These are phyloP conservation scores for Diaporthe sp. DNA, from an alignment of 2,329 filamentous ascomycete genomes.

Conservation along the genomic window DNA sequence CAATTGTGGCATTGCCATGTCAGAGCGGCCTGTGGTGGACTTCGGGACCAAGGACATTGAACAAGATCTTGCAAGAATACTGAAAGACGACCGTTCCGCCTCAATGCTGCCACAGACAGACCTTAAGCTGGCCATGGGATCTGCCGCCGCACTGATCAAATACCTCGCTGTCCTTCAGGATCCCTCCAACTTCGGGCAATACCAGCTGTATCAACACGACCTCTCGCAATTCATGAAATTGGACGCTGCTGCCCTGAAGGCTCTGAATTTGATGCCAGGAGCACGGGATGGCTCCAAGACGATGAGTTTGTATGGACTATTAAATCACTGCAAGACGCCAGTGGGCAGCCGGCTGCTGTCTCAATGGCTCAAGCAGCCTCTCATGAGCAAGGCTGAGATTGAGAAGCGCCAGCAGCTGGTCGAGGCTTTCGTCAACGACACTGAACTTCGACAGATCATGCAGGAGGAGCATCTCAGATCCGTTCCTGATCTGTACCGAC, in stretches of 20 bases:
- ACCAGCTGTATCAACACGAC: constrained; percentile 97
- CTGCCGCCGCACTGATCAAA: constrained; percentile 92
- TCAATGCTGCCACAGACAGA: constrained; percentile 89
- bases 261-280: constrained; percentile 96
- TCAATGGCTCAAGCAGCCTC: constrained; percentile 97
- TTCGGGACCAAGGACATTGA: constrained; percentile 95
- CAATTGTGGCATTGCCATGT: constrained; percentile 90
- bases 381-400: constrained; percentile 93
- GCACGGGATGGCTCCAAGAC: constrained; percentile 95
- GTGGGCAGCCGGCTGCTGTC: constrained; percentile 90
- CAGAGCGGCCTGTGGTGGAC: constrained; percentile 81
- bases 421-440: constrained; percentile 94
- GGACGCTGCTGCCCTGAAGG: constrained; percentile 92
- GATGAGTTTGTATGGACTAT: constrained; percentile 94
- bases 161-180: constrained; percentile 94
- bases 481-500: constrained; percentile 92
- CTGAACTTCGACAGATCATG: constrained; percentile 93
- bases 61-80: constrained; percentile 87
- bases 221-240: constrained; percentile 98
- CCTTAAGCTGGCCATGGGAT: constrained; percentile 95
- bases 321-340: constrained; percentile 98
- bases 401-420: constrained; percentile 93
- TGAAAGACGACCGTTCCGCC: constrained; percentile 87
- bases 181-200: constrained; percentile 95
- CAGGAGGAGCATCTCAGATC: constrained; percentile 95